Percentiles rank a stretch among this genome's conserved stretches.
Evolutionary conservation across 1,139 yeast species (phyloP).

Genomic region (Blastobotrys apis): DNA sequence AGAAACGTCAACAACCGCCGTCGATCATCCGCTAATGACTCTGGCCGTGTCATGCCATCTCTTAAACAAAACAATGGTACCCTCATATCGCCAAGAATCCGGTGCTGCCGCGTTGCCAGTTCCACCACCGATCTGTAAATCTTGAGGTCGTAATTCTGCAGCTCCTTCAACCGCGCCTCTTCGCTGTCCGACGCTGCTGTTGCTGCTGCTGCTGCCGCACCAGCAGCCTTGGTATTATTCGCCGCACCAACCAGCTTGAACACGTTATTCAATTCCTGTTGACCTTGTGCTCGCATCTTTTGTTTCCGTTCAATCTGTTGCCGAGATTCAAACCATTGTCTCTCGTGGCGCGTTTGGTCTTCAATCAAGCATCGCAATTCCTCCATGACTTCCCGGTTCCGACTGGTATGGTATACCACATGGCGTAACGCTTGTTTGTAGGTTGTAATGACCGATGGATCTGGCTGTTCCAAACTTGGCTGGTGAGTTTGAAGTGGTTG

Average conservation of each 20-base stretch:
- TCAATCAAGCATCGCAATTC: constrained; percentile 21
- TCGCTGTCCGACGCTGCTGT: neutral
- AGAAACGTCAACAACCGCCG: constrained; percentile 23
- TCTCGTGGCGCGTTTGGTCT: constrained; percentile 25
- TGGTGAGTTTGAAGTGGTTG: no score
- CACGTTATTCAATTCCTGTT: constrained; percentile 21
- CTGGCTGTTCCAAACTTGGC: constrained; percentile 8
- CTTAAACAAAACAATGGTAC: constrained; percentile 29
- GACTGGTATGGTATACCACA: constrained; percentile 22
- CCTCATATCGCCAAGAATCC: constrained; percentile 21
- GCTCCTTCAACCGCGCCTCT: constrained; percentile 8
- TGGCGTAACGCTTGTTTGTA: constrained; percentile 27
- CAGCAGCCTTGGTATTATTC: neutral
- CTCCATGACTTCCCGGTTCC: constrained; percentile 19
- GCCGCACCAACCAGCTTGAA: constrained; percentile 21
- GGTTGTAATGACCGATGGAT: constrained; percentile 24
- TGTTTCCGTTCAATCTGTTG: constrained; percentile 19
- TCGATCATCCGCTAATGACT: constrained; percentile 17
- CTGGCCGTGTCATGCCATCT: constrained; percentile 8
- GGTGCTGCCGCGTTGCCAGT: constrained; percentile 20
- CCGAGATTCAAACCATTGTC: constrained; percentile 24
- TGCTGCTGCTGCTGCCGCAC: neutral
- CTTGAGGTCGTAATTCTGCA: constrained; percentile 20
- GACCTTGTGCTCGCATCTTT: constrained; percentile 16
- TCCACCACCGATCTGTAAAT: constrained; percentile 20